Percentiles rank a stretch among this genome's conserved stretches.
Evolutionary conservation across 768 basidiomycete genomes (phyloP).

Genomic region (Leccinum imitatum): DNA sequence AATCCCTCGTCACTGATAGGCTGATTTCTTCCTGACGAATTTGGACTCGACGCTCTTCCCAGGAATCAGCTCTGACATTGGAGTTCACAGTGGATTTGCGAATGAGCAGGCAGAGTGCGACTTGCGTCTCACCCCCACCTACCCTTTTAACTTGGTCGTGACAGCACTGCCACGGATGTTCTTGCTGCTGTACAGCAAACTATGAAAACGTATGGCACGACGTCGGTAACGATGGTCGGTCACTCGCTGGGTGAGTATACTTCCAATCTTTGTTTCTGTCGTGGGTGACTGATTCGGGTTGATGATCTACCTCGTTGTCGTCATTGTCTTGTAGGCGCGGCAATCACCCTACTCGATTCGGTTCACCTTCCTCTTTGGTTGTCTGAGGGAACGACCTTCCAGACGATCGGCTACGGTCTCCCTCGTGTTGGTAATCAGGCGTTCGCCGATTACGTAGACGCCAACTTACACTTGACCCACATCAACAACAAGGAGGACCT

Average conservation of each 20-base stretch:
- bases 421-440: neutral
- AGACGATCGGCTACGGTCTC: conserved; percentile 24
- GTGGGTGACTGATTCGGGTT: neutral
- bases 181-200: conserved; percentile 45
- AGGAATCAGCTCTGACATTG: conserved; percentile 41
- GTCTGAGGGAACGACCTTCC: neutral
- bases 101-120: conserved; percentile 44
- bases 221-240: conserved; percentile 44
- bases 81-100: conserved; percentile 49
- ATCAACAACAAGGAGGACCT: conserved; percentile 52
- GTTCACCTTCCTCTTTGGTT: neutral
- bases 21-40: conserved; percentile 33
- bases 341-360: conserved; percentile 28
- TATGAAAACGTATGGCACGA: conserved; percentile 33
- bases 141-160: neutral
- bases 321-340: conserved; percentile 29
- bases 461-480: conserved; percentile 43
- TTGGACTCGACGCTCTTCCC: conserved; percentile 49
- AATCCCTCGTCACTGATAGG: conserved; percentile 42
- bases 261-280: conserved; percentile 23
- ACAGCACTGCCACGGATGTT: conserved; percentile 40
- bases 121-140: neutral
- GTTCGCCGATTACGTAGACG: conserved; percentile 22
- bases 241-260: conserved; percentile 39
- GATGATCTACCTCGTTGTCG: neutral